These are phyloP conservation scores for Umbilicaria muhlenbergii DNA, from an alignment of 495 filamentous ascomycete species.

Conservation along the genomic window DNA sequence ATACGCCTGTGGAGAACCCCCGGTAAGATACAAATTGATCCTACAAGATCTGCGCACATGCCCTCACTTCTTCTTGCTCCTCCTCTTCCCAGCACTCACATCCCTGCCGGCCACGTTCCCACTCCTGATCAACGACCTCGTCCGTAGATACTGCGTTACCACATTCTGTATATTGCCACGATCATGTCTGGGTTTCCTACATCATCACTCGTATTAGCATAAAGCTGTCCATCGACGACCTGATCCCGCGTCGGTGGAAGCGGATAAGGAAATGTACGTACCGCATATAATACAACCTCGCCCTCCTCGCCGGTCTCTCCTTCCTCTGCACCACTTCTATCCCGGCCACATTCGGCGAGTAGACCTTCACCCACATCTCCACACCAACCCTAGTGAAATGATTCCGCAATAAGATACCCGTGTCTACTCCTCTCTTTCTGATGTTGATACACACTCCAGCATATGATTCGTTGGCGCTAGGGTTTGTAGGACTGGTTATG, in stretches of 20 bases:
- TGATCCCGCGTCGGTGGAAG: conserved; percentile 12
- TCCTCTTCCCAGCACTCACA: neutral
- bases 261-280: conserved; percentile 31
- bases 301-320: conserved; percentile 71
- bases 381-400: conserved; percentile 69
- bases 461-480: conserved; percentile 57
- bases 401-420: conserved; percentile 68
- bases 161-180: conserved; percentile 54
- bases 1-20: too few relatives aligned
- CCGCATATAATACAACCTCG: conserved; percentile 83
- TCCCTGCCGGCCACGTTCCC: conserved; percentile 8
- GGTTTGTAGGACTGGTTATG: too few relatives aligned
- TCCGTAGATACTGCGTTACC: conserved; percentile 50
- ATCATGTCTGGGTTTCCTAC: conserved; percentile 49
- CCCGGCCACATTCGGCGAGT: conserved; percentile 70
- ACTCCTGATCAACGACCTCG: conserved; percentile 20
- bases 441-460: conserved; percentile 76
- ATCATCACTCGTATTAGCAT: conserved; percentile 1
- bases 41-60: too few relatives aligned
- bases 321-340: conserved; percentile 87
- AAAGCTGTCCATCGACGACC: conserved; percentile 21
- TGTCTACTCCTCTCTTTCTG: conserved; percentile 70
- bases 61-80: conserved; percentile 1
- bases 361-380: conserved; percentile 98
- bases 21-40: too few relatives aligned